Conservation (phyloP, 495 filamentous ascomycete genomes). For the Penicillium egyptiacum region DNA sequence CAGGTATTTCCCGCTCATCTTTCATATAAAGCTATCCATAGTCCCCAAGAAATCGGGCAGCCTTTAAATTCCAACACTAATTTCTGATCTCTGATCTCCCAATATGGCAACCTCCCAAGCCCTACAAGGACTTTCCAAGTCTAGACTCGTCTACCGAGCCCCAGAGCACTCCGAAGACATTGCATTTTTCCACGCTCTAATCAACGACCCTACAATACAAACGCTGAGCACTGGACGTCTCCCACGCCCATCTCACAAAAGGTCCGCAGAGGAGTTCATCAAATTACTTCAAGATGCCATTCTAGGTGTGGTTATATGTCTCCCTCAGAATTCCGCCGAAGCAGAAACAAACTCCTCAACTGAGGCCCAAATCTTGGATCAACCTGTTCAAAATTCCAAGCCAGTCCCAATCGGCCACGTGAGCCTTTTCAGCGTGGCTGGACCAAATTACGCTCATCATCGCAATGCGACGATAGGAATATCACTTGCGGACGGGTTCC, state of each 20-base stretch:
- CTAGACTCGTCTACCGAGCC: conserved; percentile 14
- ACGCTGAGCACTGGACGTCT: not conserved
- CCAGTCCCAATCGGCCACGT: conserved; percentile 1
- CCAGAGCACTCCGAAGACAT: conserved; percentile 12
- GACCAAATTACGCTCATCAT: conserved; percentile 31
- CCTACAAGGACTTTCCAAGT: not conserved
- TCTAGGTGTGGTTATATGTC: conserved; percentile 8
- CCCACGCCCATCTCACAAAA: not conserved
- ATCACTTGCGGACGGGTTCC: conserved; percentile 34
- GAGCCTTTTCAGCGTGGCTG: not conserved
- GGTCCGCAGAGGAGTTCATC: not conserved
- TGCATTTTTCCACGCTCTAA: conserved; percentile 2
- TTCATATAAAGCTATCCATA: not conserved
- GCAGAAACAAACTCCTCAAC: too few species aligned
- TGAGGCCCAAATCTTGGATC: not conserved
- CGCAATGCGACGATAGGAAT: conserved; percentile 44
- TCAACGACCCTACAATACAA: conserved; percentile 1
- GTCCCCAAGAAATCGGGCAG: not conserved
- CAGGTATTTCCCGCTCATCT: not conserved
- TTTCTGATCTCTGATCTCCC: not conserved
- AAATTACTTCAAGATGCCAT: not conserved
- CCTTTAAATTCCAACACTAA: too few species aligned
- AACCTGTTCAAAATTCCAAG: not conserved
- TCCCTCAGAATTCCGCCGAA: not conserved
- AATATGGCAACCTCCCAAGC: not conserved